These are phyloP conservation scores for Vitis vinifera DNA, from an alignment of 164 flowering plant genomes.

Conservation along the genomic window ASM3070453v1 NC_081822.1:8629501-8630000, in stretches of 20 bases:
- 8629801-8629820: conserved; percentile 16
- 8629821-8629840: conserved; percentile 26
- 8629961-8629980: conserved; percentile 29
- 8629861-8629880: conserved; percentile 54
- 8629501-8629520: conserved; percentile 31
- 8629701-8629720: conserved; percentile 56
- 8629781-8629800: conserved; percentile 22
- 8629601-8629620: conserved; percentile 30
- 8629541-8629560: not conserved
- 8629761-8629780: conserved; percentile 47
- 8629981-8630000: conserved; percentile 25
- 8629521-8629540: conserved; percentile 20
- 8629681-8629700: conserved; percentile 44
- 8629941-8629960: conserved; percentile 47
- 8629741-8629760: conserved; percentile 69
- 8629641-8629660: conserved; percentile 48
- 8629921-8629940: conserved; percentile 48
- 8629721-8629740: conserved; percentile 40
- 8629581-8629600: conserved; percentile 15
- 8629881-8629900: conserved; percentile 43
- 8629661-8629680: conserved; percentile 41
- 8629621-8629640: conserved; percentile 14
- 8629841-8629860: conserved; percentile 44
- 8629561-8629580: conserved; percentile 33
- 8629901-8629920: conserved; percentile 49